Evolutionary conservation across 768 basidiomycete species (phyloP), one percentile per base, ranked within the genome.

Genomic region (Serpula lacrymans): DNA sequence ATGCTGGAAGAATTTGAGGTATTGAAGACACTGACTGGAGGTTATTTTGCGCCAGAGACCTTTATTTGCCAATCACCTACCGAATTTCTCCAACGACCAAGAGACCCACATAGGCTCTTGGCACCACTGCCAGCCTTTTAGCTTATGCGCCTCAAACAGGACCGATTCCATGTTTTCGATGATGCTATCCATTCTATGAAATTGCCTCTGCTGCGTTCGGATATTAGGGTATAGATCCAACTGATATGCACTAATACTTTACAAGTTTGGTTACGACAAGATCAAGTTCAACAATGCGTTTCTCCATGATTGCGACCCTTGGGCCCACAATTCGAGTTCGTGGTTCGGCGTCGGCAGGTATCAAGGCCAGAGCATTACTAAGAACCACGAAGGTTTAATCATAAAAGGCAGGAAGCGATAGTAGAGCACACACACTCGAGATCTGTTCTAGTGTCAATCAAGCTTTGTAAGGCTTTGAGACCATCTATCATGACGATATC

Each of bases 401-500:
- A 12, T 8, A 16, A 16, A 22, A 37, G 24, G 17, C 10, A 18
- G 17, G 33, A 12, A 37, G 37, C 45, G 40, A 27, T 21, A 32
- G 24, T 10, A 20, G 7, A n/a, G 4, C 13, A 31, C 31, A 69
- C 82, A 52, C 65, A 93, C 91, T 90, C 84, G 46, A 95, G 72
- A 54, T 90, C 87, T 12, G 91, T 95, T 14, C 87, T 72, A 13
- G 84, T 65, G 53, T 94, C 88, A 2, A 89, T 74, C 24, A 91
- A 68, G 39, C 69, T 77, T 45, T 74, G 80, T 6, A 75, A 78
- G n/a, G 84, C 77, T 49, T 81, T 88, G 27, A 90, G 63, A 6
- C 91, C 91, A 54, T 94, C 89, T 11, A 82, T 54, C 8, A 85
- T 69, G 1, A 92, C 80, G 31, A 93, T 68, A 49, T 91, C 84